Conservation (phyloP, 1,139 yeast genomes). For the Blastobotrys illinoisensis region DNA sequence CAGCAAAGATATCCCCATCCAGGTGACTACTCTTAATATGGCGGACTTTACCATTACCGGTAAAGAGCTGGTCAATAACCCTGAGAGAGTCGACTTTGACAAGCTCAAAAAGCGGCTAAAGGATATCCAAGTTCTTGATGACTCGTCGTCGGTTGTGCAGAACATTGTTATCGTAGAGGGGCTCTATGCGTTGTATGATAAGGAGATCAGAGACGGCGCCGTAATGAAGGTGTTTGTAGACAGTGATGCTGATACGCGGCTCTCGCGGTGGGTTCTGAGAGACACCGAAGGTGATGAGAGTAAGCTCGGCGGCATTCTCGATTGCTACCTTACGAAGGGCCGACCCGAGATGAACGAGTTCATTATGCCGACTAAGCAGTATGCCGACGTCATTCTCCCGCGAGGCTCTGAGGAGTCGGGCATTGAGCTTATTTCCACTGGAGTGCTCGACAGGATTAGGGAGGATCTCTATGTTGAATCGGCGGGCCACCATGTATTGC, state of each 20-base stretch:
- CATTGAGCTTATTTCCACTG: slow-evolving; percentile 67
- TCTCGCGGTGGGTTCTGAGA: slow-evolving; percentile 60
- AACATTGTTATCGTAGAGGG: slow-evolving; percentile 63
- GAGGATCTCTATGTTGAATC: slow-evolving; percentile 17
- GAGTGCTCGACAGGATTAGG: slow-evolving; percentile 45
- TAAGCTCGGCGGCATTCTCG: slow-evolving; percentile 48
- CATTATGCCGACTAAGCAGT: slow-evolving; percentile 69
- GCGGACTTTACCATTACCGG: slow-evolving; percentile 18
- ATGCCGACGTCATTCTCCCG: slow-evolving; percentile 79
- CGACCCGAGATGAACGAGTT: slow-evolving; percentile 72
- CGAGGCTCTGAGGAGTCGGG: slow-evolving; percentile 59
- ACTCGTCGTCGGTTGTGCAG: slow-evolving; percentile 3
- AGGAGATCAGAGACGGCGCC: slow-evolving; percentile 51
- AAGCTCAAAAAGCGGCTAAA: slow-evolving; percentile 27
- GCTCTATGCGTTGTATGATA: slow-evolving; percentile 69
- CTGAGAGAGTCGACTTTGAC: slow-evolving; percentile 38
- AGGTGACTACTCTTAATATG: slow-evolving; percentile 28
- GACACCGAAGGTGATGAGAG: slow-evolving; percentile 26
- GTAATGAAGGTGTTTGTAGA: slow-evolving; percentile 73
- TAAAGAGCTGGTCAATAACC: slow-evolving; percentile 16
- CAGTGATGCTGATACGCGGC: slow-evolving; percentile 77
- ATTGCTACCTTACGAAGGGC: slow-evolving; percentile 56
- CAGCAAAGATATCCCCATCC: slow-evolving; percentile 12
- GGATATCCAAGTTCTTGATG: slow-evolving; percentile 1
- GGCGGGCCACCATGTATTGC: not conserved